These are phyloP conservation scores for Tardiomyces digboiensis DNA, from an alignment of 1,139 yeast genomes.

Conservation along the genomic window DNA sequence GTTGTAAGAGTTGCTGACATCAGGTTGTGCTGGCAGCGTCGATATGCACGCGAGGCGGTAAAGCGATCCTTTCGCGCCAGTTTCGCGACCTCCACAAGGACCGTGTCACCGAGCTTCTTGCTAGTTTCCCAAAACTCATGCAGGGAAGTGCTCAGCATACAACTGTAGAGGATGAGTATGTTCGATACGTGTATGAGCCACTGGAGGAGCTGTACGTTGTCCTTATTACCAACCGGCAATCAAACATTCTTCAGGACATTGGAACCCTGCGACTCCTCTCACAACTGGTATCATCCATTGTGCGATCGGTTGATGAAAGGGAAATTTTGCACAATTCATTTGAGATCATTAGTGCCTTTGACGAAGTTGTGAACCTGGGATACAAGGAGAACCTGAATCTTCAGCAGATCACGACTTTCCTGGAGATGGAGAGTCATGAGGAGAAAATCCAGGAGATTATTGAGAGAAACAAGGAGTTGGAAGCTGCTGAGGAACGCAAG, in stretches of 20 bases:
- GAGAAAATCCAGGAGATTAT: constrained; percentile 98
- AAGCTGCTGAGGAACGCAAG: constrained; percentile 95
- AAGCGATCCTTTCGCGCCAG: constrained; percentile 87
- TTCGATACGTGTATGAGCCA: constrained; percentile 93
- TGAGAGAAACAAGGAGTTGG: constrained; percentile 93
- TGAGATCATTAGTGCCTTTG: constrained; percentile 86
- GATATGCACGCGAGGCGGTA: constrained; percentile 92
- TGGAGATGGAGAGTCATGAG: constrained; percentile 98
- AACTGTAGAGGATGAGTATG: constrained; percentile 86
- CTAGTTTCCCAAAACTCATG: constrained; percentile 78
- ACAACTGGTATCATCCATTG: constrained; percentile 67
- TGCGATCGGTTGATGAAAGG: constrained; percentile 66
- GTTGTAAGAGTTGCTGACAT: too few relatives aligned
- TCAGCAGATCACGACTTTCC: constrained; percentile 80
- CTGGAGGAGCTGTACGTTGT: constrained; percentile 91
- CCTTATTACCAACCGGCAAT: constrained; percentile 80
- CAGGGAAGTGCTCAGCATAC: constrained; percentile 75
- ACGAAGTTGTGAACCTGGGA: constrained; percentile 86
- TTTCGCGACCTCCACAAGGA: constrained; percentile 81
- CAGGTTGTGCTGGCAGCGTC: constrained; percentile 88
- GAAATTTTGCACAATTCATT: constrained; percentile 82
- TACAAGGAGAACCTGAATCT: constrained; percentile 81
- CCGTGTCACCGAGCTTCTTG: constrained; percentile 75
- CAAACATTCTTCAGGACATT: constrained; percentile 91
- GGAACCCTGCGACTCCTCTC: constrained; percentile 84